Base-by-base conservation (phyloP, 176 grass and related monocot species). In the Juncus effusus region DNA sequence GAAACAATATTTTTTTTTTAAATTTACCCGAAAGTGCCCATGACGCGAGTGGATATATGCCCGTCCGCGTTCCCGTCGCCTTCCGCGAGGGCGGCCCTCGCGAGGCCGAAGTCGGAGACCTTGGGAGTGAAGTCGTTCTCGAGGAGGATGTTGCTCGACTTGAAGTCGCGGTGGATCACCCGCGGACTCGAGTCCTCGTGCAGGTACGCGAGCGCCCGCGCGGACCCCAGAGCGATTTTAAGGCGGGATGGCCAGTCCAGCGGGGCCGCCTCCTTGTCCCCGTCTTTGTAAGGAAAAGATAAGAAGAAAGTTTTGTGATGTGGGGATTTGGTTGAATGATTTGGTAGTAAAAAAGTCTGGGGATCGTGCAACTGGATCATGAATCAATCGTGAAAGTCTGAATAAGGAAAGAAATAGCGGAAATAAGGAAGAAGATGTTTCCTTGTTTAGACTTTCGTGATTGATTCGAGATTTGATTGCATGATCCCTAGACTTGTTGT, bases 81-180 rank as follows among this genome's bases (percentile, higher is more conserved):
- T 72, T 93, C 85, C 13, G 76, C 95, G 2, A 84, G 60, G 77
- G 89, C 89, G 65, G 81, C 53, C 75, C 80, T 90, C 9, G 95
- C 95, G 64, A 99, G 65, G 51, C 95, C 95, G 67, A 99, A 94
- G 53, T 99, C 95, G 70, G 95, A 99, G 14, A 99, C 95, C 69
- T 99, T 94, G 15, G 95, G 85, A 40, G 78, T 94, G 65, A 87
- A 90, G 61, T 99, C 85, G 44, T 99, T 60, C 74, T 99, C 95
- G 65, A 99, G 54, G 63, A 99, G 84, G 67, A 99, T 99, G 67
- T 99, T 99, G 78, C 95, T 99, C 42, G 88, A 90, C 59, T 99
- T 99, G 75, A 99, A 99, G 76, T 99, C 95, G 50, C 89, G 95
- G 69, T 99, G 95, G 86, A 99, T 99, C 13, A 99, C 95, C 68